Conservation (phyloP, 352 stramenopile species). For the Globisporangium paddicum region DNA sequence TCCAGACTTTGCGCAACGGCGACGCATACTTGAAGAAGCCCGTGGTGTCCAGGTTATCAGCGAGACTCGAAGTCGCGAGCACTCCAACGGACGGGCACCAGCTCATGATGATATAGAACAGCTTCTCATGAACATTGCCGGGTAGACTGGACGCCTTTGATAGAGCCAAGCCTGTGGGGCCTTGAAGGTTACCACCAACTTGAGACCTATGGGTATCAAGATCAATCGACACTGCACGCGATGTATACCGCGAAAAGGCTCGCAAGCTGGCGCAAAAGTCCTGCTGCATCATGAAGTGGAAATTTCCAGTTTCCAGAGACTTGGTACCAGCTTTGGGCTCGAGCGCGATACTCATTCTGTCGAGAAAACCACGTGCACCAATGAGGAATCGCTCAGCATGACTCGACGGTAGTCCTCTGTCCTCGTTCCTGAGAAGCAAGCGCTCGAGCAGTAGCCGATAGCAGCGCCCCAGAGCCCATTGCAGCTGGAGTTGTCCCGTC, state of each 20-base stretch:
- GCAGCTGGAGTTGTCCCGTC: conserved; percentile 25
- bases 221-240: neutral
- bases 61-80: conserved; percentile 24
- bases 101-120: conserved; percentile 30
- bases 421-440: neutral
- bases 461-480: conserved; percentile 54
- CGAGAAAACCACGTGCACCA: conserved; percentile 18
- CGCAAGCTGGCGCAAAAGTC: conserved; percentile 48
- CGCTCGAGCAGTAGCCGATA: conserved; percentile 47
- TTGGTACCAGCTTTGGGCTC: conserved; percentile 11
- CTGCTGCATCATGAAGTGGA: conserved; percentile 61
- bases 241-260: conserved; percentile 8
- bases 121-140: conserved; percentile 13
- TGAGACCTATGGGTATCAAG: neutral
- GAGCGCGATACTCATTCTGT: conserved; percentile 20
- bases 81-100: conserved; percentile 44
- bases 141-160: neutral
- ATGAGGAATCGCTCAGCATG: conserved; percentile 13
- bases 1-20: conserved; percentile 29
- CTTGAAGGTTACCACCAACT: neutral
- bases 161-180: neutral
- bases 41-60: conserved; percentile 14
- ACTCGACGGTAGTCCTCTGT: neutral
- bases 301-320: conserved; percentile 12
- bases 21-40: conserved; percentile 26